Evolutionary conservation across 2,329 filamentous ascomycete genomes (phyloP).

Genomic region (Fusarium pilosicola): DNA sequence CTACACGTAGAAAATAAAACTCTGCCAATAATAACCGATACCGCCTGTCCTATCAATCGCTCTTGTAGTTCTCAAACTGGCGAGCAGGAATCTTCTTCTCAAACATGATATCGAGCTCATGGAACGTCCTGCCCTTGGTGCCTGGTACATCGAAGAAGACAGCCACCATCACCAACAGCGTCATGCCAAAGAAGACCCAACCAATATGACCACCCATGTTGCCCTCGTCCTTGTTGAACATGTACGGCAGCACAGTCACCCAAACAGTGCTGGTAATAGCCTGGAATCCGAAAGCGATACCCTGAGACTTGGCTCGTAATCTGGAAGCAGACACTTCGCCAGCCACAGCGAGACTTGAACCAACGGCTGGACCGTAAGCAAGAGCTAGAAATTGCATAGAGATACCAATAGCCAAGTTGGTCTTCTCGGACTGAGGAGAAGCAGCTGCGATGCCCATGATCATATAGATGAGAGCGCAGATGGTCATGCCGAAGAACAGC

Average conservation of each 20-base stretch:
- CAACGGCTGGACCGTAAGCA: slow-evolving; percentile 1
- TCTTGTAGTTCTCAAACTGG: neutral
- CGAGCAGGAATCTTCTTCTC: slow-evolving; percentile 4
- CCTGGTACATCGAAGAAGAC: slow-evolving; percentile 15
- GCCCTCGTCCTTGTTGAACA: slow-evolving; percentile 14
- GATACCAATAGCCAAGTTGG: neutral
- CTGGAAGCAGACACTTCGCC: slow-evolving; percentile 13
- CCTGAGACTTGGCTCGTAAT: slow-evolving; percentile 4
- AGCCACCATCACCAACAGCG: neutral
- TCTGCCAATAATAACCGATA: neutral
- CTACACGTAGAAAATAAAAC: neutral
- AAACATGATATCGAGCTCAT: slow-evolving; percentile 13
- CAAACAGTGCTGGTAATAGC: slow-evolving; percentile 2
- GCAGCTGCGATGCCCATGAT: slow-evolving; percentile 4
- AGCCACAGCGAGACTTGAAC: slow-evolving; percentile 7
- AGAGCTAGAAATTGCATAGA: neutral
- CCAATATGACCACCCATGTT: slow-evolving; percentile 13
- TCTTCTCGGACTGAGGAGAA: slow-evolving; percentile 2
- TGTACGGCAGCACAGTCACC: slow-evolving; percentile 4
- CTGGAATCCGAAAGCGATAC: slow-evolving; percentile 7
- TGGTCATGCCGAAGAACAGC: slow-evolving; percentile 10
- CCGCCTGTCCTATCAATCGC: neutral
- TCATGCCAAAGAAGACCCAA: slow-evolving; percentile 10
- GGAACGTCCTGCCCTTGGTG: slow-evolving; percentile 8
- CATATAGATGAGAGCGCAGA: slow-evolving; percentile 11